Conservation (phyloP, 2,329 filamentous ascomycete genomes). For the Ophiostoma piceae region DNA sequence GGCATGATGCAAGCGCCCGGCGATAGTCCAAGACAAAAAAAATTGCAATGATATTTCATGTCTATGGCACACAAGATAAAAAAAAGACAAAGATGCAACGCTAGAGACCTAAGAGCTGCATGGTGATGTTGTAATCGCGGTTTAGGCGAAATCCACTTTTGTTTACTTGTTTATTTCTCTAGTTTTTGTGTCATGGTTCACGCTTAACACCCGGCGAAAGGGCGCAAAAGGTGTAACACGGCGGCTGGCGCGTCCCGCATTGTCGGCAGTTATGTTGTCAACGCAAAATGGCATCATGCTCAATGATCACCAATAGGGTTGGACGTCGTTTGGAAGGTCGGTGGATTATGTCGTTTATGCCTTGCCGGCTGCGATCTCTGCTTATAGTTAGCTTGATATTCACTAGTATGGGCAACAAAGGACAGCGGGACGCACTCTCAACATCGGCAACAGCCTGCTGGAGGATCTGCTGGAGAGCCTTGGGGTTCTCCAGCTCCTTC, state of each 20-base stretch:
- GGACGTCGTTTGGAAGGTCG: neutral
- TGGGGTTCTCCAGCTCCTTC: slow-evolving; percentile 98
- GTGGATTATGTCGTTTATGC: slow-evolving; percentile 46
- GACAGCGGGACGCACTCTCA: slow-evolving; percentile 60
- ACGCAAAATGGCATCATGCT: neutral
- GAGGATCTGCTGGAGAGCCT: slow-evolving; percentile 93
- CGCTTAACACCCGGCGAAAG: neutral
- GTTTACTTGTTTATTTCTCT: neutral
- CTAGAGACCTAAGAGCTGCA: neutral
- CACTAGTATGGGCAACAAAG: neutral
- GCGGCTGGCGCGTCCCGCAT: neutral
- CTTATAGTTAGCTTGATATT: slow-evolving; percentile 37
- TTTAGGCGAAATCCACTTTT: neutral
- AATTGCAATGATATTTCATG: slow-evolving; percentile 23
- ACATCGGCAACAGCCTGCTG: slow-evolving; percentile 94
- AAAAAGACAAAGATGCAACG: slow-evolving; percentile 16
- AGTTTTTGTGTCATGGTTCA: neutral
- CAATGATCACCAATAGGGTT: slow-evolving; percentile 29
- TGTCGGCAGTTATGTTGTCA: neutral
- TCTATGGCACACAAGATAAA: slow-evolving; percentile 29
- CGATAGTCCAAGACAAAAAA: neutral
- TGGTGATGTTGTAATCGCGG: neutral
- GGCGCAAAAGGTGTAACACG: neutral
- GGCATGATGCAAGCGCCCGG: neutral
- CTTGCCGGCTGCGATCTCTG: slow-evolving; percentile 56